Conservation (phyloP, 2,329 filamentous ascomycete genomes). For the Dactylonectria estremocensis region DNA sequence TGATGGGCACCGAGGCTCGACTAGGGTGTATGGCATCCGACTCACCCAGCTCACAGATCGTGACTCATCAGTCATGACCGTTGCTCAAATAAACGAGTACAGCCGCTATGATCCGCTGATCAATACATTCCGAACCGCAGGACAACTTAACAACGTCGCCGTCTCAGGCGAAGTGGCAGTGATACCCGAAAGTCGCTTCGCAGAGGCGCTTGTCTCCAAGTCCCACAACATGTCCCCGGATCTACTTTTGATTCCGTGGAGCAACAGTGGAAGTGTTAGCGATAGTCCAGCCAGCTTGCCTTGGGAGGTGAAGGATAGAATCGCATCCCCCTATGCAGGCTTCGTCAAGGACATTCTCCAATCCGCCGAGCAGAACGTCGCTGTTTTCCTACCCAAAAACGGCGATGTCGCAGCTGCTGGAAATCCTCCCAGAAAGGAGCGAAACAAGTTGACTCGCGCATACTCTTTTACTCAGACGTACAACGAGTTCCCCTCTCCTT, state of each 20-base stretch:
- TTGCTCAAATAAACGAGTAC: constrained; percentile 4
- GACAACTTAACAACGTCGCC: constrained; percentile 22
- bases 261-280: constrained; percentile 11
- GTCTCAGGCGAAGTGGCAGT: constrained; percentile 16
- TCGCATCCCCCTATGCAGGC: constrained; percentile 12
- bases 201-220: constrained; percentile 16
- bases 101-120: constrained; percentile 19
- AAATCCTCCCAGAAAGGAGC: constrained; percentile 6
- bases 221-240: constrained; percentile 15
- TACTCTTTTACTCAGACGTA: constrained; percentile 22
- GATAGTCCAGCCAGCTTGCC: constrained; percentile 11
- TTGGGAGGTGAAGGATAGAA: constrained; percentile 2
- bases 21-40: constrained; percentile 19
- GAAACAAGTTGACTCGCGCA: constrained; percentile 12
- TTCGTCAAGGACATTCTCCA: constrained; percentile 20
- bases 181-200: constrained; percentile 14
- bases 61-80: constrained; percentile 24
- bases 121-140: constrained; percentile 22
- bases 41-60: constrained; percentile 12
- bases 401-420: neutral
- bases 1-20: neutral
- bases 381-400: constrained; percentile 18
- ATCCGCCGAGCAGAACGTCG: constrained; percentile 19
- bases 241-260: constrained; percentile 22
- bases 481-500: constrained; percentile 16